Percentiles rank a stretch among this genome's conserved stretches.
Conservation (phyloP, 108 stramenopile genomes). For the Chaetoceros tenuissimus region DNA sequence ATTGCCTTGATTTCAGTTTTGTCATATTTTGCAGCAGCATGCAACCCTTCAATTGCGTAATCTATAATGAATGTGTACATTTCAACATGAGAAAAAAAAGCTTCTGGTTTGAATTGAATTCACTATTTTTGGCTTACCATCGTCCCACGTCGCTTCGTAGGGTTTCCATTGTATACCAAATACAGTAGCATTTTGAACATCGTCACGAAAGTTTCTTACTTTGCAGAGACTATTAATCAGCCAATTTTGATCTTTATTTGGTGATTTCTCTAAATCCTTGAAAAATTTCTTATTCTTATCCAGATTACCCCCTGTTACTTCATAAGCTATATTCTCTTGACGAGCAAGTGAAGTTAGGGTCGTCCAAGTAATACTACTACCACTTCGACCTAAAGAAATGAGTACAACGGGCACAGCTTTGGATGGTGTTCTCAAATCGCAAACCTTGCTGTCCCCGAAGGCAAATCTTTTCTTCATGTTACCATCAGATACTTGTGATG, state of each 20-base stretch:
- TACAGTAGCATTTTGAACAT: not conserved
- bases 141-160: not conserved
- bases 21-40: not conserved
- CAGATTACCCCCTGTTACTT: not conserved
- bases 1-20: too few relatives aligned
- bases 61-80: not conserved
- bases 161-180: not conserved
- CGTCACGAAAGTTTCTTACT: not conserved
- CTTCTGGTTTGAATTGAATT: too few relatives aligned
- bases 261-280: not conserved
- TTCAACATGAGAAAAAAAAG: too few relatives aligned
- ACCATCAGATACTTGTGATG: too few relatives aligned
- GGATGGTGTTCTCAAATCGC: too few relatives aligned
- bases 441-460: too few relatives aligned
- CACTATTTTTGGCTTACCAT: too few relatives aligned
- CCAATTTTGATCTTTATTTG: not conserved
- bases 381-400: constrained; percentile 2
- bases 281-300: not conserved
- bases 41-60: not conserved
- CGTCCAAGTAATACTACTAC: not conserved
- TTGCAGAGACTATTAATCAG: not conserved
- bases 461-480: too few relatives aligned
- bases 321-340: not conserved
- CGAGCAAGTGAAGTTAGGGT: not conserved
- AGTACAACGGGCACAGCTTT: constrained; percentile 1